Evolutionary conservation across 176 grass and related monocot species (phyloP).

Genomic region (Cenchrus americanus): DNA sequence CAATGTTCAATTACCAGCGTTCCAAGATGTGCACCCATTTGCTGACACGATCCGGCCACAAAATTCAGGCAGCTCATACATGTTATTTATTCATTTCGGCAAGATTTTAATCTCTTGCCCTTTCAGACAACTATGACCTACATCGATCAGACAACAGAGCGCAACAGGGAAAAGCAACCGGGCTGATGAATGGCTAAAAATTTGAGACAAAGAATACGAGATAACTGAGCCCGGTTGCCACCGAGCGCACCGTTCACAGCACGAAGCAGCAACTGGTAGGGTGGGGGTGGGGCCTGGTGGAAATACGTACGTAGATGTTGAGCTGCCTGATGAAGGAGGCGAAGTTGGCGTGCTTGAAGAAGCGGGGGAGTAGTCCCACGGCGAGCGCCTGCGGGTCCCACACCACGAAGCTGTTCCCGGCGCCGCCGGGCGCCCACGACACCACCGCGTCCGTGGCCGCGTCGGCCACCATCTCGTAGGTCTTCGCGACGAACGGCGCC

Average conservation of each 20-base stretch:
- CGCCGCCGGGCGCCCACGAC: slow-evolving; percentile 46
- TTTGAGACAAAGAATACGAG: neutral
- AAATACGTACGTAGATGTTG: slow-evolving; percentile 66
- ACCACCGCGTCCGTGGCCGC: slow-evolving; percentile 50
- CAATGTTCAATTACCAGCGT: neutral
- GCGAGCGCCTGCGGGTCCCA: slow-evolving; percentile 64
- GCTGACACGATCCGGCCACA: neutral
- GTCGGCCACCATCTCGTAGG: slow-evolving; percentile 66
- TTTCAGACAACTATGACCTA: neutral
- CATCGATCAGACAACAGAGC: neutral
- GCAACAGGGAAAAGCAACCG: neutral
- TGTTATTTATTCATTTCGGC: neutral
- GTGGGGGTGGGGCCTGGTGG: too few species aligned
- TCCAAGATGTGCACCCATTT: neutral
- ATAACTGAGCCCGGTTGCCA: neutral
- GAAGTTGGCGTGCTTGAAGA: slow-evolving; percentile 91
- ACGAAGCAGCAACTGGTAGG: neutral
- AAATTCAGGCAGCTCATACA: neutral
- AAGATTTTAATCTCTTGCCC: neutral
- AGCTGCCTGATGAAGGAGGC: slow-evolving; percentile 80
- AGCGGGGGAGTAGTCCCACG: slow-evolving; percentile 54
- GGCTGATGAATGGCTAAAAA: neutral
- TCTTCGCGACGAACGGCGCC: slow-evolving; percentile 64
- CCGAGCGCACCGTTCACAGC: neutral
- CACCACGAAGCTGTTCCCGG: slow-evolving; percentile 60